Percentiles rank a stretch among this genome's conserved stretches.
phyloP scores from a whole-genome alignment of 2,329 filamentous ascomycete genomes.

The Ceratocystis diversiconidia region DNA sequence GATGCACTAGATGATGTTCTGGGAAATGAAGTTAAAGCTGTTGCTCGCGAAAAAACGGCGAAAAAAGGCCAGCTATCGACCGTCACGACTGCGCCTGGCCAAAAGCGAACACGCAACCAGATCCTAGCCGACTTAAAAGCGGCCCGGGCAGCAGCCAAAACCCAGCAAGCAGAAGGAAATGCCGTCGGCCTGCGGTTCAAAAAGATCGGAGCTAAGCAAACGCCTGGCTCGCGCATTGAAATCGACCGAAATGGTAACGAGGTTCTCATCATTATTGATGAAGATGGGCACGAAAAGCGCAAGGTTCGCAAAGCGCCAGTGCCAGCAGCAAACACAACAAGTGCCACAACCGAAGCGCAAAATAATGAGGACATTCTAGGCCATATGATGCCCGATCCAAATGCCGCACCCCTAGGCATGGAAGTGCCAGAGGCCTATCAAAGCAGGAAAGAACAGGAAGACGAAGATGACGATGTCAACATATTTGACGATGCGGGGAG shows the following conservation, averaged over 20 bases:
- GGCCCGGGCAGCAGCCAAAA: slow-evolving; percentile 44
- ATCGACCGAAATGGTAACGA: slow-evolving; percentile 46
- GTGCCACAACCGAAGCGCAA: neutral
- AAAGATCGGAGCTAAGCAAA: slow-evolving; percentile 45
- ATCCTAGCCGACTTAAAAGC: slow-evolving; percentile 55
- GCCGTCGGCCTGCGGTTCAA: slow-evolving; percentile 47
- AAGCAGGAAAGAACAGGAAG: slow-evolving; percentile 32
- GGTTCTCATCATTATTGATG: slow-evolving; percentile 50
- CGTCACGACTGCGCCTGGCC: slow-evolving; percentile 36
- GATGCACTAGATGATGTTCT: slow-evolving; percentile 50
- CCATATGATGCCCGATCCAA: slow-evolving; percentile 37
- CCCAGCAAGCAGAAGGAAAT: slow-evolving; percentile 28
- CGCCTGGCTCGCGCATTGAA: slow-evolving; percentile 44
- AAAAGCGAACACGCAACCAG: slow-evolving; percentile 50
- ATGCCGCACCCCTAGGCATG: slow-evolving; percentile 47
- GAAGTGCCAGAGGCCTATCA: slow-evolving; percentile 47
- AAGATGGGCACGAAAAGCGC: slow-evolving; percentile 51
- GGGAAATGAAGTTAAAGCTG: slow-evolving; percentile 37
- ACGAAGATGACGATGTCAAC: slow-evolving; percentile 43
- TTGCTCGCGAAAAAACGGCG: slow-evolving; percentile 36
- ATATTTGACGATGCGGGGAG: slow-evolving; percentile 54
- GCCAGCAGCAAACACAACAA: neutral
- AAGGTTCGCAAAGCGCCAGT: slow-evolving; percentile 35
- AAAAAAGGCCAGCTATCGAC: slow-evolving; percentile 47
- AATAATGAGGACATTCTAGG: slow-evolving; percentile 27